Conservation (phyloP, 306 rosid genomes). For the Geum urbanum region DNA sequence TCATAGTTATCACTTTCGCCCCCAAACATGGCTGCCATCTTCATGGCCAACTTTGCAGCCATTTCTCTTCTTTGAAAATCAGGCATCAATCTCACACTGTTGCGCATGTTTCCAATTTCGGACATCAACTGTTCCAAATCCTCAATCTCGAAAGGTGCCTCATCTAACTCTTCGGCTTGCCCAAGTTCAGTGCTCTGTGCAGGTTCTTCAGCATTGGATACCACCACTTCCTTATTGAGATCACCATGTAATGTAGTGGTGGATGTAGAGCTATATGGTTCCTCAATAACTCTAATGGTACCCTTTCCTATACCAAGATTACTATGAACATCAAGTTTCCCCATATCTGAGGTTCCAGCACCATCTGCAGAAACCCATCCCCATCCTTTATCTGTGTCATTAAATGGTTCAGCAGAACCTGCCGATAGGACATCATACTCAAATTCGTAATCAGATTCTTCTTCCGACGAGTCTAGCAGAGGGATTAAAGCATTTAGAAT, state of each 20-base stretch:
- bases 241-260: constrained; percentile 26
- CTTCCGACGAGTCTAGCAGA: constrained; percentile 64
- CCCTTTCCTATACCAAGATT: constrained; percentile 26
- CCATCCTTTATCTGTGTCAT: constrained; percentile 60
- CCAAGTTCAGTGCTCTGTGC: constrained; percentile 20
- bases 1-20: constrained; percentile 72
- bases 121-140: constrained; percentile 85
- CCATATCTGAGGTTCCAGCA: constrained; percentile 29
- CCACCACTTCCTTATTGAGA: constrained; percentile 26
- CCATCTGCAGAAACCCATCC: constrained; percentile 51
- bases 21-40: constrained; percentile 82
- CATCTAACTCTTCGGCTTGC: constrained; percentile 27
- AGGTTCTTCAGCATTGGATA: constrained; percentile 25
- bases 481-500: constrained; percentile 27
- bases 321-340: constrained; percentile 28
- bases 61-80: constrained; percentile 83
- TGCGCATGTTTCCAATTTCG: constrained; percentile 77
- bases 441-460: constrained; percentile 77
- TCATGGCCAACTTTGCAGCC: constrained; percentile 83
- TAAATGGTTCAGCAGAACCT: constrained; percentile 70
- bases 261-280: constrained; percentile 39
- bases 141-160: constrained; percentile 51
- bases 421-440: constrained; percentile 69
- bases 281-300: constrained; percentile 27
- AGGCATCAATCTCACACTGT: constrained; percentile 78